A percentile compares a stretch with the other conserved stretches of the same genome.
These are phyloP conservation scores for Candida rishiriensis DNA, from an alignment of 805 yeast species.

Conservation along the genomic window DNA sequence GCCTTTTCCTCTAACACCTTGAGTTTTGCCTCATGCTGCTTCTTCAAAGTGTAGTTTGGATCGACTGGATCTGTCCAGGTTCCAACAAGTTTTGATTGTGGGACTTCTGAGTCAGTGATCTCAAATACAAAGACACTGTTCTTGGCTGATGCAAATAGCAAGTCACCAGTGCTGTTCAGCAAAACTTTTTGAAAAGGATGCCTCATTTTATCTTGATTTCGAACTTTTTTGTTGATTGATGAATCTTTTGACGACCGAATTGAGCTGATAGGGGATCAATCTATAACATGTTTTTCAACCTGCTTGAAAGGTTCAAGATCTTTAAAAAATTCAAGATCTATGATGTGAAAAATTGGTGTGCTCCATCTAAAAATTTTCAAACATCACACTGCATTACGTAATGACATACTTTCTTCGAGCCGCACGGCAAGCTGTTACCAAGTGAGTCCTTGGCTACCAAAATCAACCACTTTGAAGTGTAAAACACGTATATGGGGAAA, in stretches of 20 bases:
- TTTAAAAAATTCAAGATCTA: no score
- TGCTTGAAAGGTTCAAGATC: no score
- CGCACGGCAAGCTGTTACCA: no score
- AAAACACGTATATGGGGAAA: no score
- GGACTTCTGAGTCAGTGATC: constrained; percentile 27
- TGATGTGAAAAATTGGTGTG: no score
- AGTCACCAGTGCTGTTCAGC: constrained; percentile 39
- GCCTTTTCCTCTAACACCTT: constrained; percentile 30
- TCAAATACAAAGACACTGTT: constrained; percentile 54
- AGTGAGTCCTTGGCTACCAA: no score
- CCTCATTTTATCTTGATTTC: constrained; percentile 34
- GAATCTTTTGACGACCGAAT: neutral
- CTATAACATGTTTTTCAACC: no score
- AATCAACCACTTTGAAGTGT: no score
- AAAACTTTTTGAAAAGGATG: constrained; percentile 67
- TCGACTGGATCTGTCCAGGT: constrained; percentile 62
- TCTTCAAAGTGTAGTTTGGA: constrained; percentile 39
- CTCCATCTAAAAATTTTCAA: no score
- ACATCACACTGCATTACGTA: no score
- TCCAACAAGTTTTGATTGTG: constrained; percentile 41
- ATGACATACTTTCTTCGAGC: no score
- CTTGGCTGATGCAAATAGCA: constrained; percentile 54
- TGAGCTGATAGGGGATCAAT: no score
- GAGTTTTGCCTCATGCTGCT: constrained; percentile 41
- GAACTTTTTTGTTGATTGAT: neutral